These are phyloP conservation scores for Telopea speciosissima DNA, from an alignment of 177 flowering plant species.

Conservation along the genomic window DNA sequence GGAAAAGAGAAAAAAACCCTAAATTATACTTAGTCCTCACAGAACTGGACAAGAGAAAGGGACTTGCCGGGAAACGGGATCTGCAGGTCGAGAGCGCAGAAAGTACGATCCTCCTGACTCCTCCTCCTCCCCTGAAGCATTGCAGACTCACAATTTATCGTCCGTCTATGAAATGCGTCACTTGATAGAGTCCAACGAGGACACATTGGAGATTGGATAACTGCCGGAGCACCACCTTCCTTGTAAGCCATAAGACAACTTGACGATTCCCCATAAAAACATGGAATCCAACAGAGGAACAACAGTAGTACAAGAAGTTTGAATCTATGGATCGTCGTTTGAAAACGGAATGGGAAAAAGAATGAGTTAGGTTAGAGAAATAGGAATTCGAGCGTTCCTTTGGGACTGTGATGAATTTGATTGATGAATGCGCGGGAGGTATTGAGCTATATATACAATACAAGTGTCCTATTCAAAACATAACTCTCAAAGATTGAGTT, in stretches of 20 bases:
- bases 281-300: conserved; percentile 2
- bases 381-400: background rate
- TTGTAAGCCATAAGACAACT: conserved; percentile 39
- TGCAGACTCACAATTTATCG: conserved; percentile 30
- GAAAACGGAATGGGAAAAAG: background rate
- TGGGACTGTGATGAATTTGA: background rate
- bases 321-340: conserved; percentile 3
- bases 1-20: background rate
- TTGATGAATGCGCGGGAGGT: too few species aligned
- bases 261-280: conserved; percentile 24
- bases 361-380: background rate
- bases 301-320: conserved; percentile 2
- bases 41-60: background rate
- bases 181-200: conserved; percentile 34
- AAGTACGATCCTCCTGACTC: conserved; percentile 40
- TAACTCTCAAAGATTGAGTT: too few species aligned
- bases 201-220: conserved; percentile 43
- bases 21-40: background rate
- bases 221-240: conserved; percentile 51
- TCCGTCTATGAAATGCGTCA: conserved; percentile 13
- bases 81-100: conserved; percentile 33
- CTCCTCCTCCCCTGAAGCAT: conserved; percentile 36
- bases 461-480: too few species aligned
- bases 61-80: conserved; percentile 37
- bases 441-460: too few species aligned